phyloP scores from a whole-genome alignment of 148 eudicot species.

The Cornus florida region DNA sequence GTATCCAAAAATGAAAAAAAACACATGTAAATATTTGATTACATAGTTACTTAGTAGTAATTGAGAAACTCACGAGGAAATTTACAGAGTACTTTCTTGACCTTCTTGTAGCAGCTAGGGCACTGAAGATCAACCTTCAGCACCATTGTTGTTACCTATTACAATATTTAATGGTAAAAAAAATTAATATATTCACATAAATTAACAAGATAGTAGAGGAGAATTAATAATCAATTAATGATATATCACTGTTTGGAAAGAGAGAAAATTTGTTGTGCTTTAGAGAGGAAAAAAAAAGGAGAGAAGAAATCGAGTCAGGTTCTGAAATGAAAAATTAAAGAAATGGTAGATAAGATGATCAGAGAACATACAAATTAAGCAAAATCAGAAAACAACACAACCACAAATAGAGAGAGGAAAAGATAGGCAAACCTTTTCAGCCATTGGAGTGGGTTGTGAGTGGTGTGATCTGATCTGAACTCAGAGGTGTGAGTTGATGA shows the following conservation, averaged over 20 bases:
- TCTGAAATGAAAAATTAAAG: not conserved
- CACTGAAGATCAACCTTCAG: slow-evolving; percentile 83
- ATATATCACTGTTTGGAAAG: not conserved
- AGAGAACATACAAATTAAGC: not conserved
- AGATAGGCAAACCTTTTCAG: slow-evolving; percentile 5
- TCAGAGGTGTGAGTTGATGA: not conserved
- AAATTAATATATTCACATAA: not conserved
- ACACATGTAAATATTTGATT: not conserved
- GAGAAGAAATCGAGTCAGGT: too few species aligned
- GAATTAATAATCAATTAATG: too few species aligned
- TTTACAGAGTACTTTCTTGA: slow-evolving; percentile 65
- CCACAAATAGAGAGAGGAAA: too few species aligned
- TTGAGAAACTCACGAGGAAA: slow-evolving; percentile 63
- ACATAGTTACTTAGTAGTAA: not conserved
- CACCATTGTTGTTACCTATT: slow-evolving; percentile 62
- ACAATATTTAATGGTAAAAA: not conserved
- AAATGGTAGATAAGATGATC: not conserved
- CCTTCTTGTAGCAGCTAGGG: slow-evolving; percentile 65
- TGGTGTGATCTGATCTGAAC: slow-evolving; percentile 4
- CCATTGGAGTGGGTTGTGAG: not conserved
- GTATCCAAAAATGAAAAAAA: too few species aligned
- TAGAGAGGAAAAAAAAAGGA: not conserved
- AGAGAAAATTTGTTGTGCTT: not conserved
- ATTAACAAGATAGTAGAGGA: too few species aligned
- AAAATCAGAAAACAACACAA: not conserved